phyloP scores from a whole-genome alignment of 495 filamentous ascomycete species.

The Hypoxylon rickii region DNA sequence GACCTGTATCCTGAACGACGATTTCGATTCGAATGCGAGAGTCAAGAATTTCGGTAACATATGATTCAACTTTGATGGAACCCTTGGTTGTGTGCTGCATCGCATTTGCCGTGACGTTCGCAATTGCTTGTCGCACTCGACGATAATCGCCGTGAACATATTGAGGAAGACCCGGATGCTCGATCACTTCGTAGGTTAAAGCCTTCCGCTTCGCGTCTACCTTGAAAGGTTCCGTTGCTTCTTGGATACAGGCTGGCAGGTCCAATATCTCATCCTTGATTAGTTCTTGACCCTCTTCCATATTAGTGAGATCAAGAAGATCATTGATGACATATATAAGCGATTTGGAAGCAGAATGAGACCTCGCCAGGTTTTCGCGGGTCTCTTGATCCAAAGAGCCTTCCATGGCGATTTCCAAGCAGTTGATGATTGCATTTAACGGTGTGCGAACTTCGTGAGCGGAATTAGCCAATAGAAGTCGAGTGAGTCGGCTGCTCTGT shows the following conservation, averaged over 20 bases:
- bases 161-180: slow-evolving; percentile 71
- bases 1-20: slow-evolving; percentile 76
- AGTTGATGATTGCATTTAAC: slow-evolving; percentile 95
- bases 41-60: slow-evolving; percentile 48
- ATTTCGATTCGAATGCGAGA: slow-evolving; percentile 68
- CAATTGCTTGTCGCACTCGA: slow-evolving; percentile 76
- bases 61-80: slow-evolving; percentile 71
- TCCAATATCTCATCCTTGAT: slow-evolving; percentile 85
- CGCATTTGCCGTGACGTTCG: slow-evolving; percentile 84
- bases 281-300: slow-evolving; percentile 78
- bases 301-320: slow-evolving; percentile 87
- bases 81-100: slow-evolving; percentile 80
- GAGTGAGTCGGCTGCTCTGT: slow-evolving; percentile 80
- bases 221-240: slow-evolving; percentile 75
- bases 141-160: slow-evolving; percentile 79
- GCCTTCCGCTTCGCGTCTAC: slow-evolving; percentile 77
- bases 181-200: slow-evolving; percentile 67
- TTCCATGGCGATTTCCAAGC: slow-evolving; percentile 91
- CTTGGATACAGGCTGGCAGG: slow-evolving; percentile 69
- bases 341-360: slow-evolving; percentile 94
- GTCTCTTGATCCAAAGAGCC: slow-evolving; percentile 81
- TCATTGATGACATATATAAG: slow-evolving; percentile 97
- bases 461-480: slow-evolving; percentile 83
- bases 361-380: slow-evolving; percentile 81
- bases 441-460: slow-evolving; percentile 95